phyloP scores from a whole-genome alignment of 768 basidiomycete species.

The Crepidotus variabilis region DNA sequence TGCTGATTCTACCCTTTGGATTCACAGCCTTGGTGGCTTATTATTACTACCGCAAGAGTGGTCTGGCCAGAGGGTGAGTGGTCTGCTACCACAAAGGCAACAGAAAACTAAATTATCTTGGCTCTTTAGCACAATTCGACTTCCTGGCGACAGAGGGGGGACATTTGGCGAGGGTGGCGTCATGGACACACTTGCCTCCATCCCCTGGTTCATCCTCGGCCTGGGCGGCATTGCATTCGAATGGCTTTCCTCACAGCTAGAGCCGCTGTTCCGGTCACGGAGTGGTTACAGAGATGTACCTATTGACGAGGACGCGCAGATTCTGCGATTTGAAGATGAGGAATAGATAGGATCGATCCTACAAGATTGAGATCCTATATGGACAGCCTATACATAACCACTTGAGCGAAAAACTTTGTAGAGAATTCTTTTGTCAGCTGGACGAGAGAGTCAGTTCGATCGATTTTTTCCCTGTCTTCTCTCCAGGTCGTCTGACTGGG shows the following conservation, averaged over 20 bases:
- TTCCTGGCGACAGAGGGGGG: conserved; percentile 54
- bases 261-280: conserved; percentile 41
- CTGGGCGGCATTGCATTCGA: conserved; percentile 71
- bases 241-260: conserved; percentile 49
- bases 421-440: too few relatives aligned
- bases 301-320: conserved; percentile 86
- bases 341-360: conserved; percentile 21
- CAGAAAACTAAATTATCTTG: conserved; percentile 8
- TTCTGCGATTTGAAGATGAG: conserved; percentile 83
- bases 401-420: too few relatives aligned
- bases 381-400: too few relatives aligned
- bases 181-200: conserved; percentile 74
- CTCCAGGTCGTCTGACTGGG: too few relatives aligned
- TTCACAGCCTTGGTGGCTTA: conserved; percentile 74
- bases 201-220: conserved; percentile 89
- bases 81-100: conserved; percentile 1
- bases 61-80: conserved; percentile 70
- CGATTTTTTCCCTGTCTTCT: too few relatives aligned
- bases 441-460: background rate
- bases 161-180: conserved; percentile 35
- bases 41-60: conserved; percentile 79
- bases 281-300: conserved; percentile 76
- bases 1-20: conserved; percentile 72
- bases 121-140: conserved; percentile 64
- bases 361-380: too few relatives aligned